Conservation (phyloP, 164 flowering plant species). For the Annona squamosa region DNA sequence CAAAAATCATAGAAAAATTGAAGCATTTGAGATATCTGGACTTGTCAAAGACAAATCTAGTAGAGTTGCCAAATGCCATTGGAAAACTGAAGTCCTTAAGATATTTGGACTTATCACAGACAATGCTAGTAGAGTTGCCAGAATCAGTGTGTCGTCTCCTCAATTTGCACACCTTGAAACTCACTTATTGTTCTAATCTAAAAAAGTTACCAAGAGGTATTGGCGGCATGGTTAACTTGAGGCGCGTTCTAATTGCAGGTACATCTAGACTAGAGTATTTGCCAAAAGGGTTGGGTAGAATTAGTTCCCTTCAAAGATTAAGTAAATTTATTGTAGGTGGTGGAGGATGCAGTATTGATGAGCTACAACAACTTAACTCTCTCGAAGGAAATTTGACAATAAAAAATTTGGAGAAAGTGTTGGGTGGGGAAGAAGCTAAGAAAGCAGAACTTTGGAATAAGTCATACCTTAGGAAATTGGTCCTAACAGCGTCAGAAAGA, state of each 20-base stretch:
- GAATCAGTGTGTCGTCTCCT: constrained; percentile 12
- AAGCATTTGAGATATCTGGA: no score
- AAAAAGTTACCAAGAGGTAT: background rate
- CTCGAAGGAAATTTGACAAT: background rate
- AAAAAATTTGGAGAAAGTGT: background rate
- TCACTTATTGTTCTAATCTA: background rate
- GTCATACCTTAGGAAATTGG: background rate
- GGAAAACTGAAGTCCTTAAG: no score
- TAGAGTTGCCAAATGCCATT: no score
- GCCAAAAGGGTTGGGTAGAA: constrained; percentile 3
- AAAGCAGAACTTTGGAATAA: constrained; percentile 1
- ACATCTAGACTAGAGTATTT: background rate
- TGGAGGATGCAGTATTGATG: constrained; percentile 2
- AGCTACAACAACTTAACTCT: background rate
- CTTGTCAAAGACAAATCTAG: no score
- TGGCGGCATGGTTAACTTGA: background rate
- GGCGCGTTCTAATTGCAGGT: background rate
- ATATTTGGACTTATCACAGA: no score
- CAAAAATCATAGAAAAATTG: no score
- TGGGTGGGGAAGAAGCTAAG: background rate
- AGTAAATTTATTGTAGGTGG: constrained; percentile 1
- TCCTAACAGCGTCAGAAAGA: background rate
- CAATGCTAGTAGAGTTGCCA: constrained; percentile 3
- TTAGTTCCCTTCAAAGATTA: background rate
- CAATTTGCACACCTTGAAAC: constrained; percentile 12